Evolutionary conservation across 441 rosid species (phyloP).

Genomic region (Dalechampia spathulata): DNA sequence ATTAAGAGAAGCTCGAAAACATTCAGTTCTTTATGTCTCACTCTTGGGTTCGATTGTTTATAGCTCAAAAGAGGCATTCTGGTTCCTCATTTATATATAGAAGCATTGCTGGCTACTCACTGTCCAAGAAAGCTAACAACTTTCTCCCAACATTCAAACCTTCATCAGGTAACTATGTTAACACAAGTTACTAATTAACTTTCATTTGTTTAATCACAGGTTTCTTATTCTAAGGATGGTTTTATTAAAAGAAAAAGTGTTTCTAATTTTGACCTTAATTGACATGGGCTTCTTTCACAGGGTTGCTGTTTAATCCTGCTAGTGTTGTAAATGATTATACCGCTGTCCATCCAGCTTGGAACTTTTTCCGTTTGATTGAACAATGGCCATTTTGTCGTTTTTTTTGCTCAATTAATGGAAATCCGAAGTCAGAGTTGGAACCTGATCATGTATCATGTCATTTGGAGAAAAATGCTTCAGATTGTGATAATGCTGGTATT

Average conservation of each 20-base stretch:
- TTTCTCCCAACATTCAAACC: neutral
- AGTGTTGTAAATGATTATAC: neutral
- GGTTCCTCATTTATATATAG: slow-evolving; percentile 11
- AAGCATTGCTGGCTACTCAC: slow-evolving; percentile 5
- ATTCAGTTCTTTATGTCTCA: slow-evolving; percentile 36
- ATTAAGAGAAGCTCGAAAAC: no score
- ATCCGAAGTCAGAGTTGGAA: slow-evolving; percentile 11
- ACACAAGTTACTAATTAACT: neutral
- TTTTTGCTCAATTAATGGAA: slow-evolving; percentile 25
- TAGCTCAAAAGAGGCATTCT: slow-evolving; percentile 24
- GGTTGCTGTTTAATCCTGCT: slow-evolving; percentile 9
- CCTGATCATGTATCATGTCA: neutral
- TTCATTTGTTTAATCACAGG: neutral
- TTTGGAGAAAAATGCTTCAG: neutral
- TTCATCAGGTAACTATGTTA: slow-evolving; percentile 3
- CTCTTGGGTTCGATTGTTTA: slow-evolving; percentile 33
- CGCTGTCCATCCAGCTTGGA: neutral
- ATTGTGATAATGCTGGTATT: slow-evolving; percentile 6
- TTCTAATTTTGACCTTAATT: neutral
- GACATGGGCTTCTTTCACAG: no score
- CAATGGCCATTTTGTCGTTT: slow-evolving; percentile 14
- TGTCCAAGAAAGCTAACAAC: neutral
- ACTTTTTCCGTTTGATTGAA: slow-evolving; percentile 11
- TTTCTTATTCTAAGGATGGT: neutral
- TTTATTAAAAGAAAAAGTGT: no score